These are phyloP conservation scores for Botrytis squamosa DNA, from an alignment of 2,329 filamentous ascomycete genomes.

Conservation along the genomic window DNA sequence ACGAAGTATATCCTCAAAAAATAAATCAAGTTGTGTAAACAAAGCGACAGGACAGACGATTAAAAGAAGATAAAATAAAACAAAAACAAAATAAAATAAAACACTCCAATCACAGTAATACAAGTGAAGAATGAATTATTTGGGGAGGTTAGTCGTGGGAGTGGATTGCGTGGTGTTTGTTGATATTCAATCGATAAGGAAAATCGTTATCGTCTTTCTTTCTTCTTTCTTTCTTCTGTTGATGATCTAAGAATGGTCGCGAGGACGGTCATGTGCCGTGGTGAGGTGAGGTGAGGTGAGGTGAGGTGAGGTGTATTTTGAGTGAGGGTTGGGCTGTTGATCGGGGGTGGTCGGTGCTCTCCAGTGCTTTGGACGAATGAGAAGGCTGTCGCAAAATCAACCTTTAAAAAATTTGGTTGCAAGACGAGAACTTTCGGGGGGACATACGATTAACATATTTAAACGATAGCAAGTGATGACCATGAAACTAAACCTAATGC, in stretches of 20 bases:
- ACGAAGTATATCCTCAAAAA: slow-evolving; percentile 4
- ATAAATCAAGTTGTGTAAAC: neutral
- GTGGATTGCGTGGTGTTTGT: neutral
- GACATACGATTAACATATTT: slow-evolving; percentile 20
- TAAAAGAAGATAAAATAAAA: neutral
- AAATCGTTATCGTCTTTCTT: neutral
- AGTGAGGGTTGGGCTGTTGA: neutral
- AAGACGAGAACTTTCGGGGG: slow-evolving; percentile 22
- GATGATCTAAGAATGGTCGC: neutral
- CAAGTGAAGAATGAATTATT: slow-evolving; percentile 1
- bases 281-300: neutral
- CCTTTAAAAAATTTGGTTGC: slow-evolving; percentile 21
- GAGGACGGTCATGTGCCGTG: neutral
- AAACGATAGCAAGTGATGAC: slow-evolving; percentile 15
- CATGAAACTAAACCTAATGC: slow-evolving; percentile 12
- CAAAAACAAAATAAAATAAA: neutral
- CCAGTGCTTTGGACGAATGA: slow-evolving; percentile 13
- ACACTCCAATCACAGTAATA: neutral
- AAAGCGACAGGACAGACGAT: neutral
- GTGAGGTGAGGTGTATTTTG: neutral
- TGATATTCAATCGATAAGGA: neutral
- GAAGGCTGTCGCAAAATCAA: slow-evolving; percentile 19
- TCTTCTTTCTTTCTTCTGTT: neutral
- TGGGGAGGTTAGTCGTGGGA: neutral
- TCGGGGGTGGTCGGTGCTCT: slow-evolving; percentile 12